Percentiles rank a stretch among this genome's conserved stretches.
Evolutionary conservation across 108 stramenopile species (phyloP).

Genomic region (Stephanodiscus minutulus): DNA sequence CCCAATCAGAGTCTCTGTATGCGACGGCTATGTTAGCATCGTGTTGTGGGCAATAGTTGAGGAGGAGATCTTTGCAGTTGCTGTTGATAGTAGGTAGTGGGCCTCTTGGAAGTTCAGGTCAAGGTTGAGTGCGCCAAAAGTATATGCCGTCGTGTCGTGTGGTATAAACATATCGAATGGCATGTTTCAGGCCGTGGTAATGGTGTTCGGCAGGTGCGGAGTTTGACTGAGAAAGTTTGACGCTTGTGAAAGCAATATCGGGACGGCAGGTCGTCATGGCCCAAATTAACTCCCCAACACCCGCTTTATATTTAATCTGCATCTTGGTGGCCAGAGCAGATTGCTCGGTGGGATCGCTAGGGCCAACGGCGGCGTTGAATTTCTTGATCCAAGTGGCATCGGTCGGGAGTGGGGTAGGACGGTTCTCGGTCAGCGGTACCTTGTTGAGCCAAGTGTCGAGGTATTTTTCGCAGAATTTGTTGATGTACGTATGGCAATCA

Average conservation of each 20-base stretch:
- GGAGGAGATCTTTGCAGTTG: not conserved
- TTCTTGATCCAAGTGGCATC: not conserved
- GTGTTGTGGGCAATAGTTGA: not conserved
- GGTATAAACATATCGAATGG: not conserved
- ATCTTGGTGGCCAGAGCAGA: slow-evolving; percentile 7
- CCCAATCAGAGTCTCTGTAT: slow-evolving; percentile 40
- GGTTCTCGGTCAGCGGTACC: not conserved
- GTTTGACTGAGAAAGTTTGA: not conserved
- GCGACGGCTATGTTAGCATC: slow-evolving; percentile 5
- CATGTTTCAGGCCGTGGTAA: not conserved
- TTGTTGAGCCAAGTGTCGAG: slow-evolving; percentile 30
- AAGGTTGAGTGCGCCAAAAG: slow-evolving; percentile 20
- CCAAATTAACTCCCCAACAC: slow-evolving; percentile 48
- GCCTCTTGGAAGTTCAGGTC: slow-evolving; percentile 6
- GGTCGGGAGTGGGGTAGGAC: not conserved
- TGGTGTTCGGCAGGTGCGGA: not conserved
- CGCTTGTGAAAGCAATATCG: slow-evolving; percentile 37
- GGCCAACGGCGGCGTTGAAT: not conserved
- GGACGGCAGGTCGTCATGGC: slow-evolving; percentile 38
- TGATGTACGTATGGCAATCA: slow-evolving; percentile 30
- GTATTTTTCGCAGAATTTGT: slow-evolving; percentile 10
- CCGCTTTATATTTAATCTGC: slow-evolving; percentile 25
- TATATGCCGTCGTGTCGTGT: slow-evolving; percentile 6
- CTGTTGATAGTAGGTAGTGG: slow-evolving; percentile 10
- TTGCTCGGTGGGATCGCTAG: not conserved